Percentiles rank a stretch among this genome's conserved stretches.
phyloP scores from a whole-genome alignment of 192 early-diverging fungal genomes.

The Geosiphon pyriformis region DNA sequence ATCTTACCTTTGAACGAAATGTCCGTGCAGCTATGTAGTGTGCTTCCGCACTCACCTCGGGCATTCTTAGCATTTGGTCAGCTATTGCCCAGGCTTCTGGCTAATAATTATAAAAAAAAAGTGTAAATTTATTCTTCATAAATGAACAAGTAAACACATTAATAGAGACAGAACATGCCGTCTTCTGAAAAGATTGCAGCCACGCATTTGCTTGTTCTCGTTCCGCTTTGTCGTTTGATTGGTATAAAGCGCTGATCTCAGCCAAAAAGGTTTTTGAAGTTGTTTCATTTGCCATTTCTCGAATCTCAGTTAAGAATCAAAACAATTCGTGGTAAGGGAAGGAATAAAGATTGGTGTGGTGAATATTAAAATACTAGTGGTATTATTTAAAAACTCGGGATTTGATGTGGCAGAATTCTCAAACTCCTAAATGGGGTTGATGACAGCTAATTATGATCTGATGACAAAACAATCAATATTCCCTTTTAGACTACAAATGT shows the following conservation, averaged over 20 bases:
- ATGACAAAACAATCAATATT: background rate
- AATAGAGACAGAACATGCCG: conserved; percentile 60
- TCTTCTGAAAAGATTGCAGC: conserved; percentile 83
- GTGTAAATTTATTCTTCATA: conserved; percentile 6
- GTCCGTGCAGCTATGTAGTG: conserved; percentile 87
- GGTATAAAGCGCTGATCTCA: conserved; percentile 38
- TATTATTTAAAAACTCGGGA: no score
- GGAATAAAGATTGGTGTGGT: background rate
- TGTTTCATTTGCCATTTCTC: conserved; percentile 1
- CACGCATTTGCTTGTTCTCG: conserved; percentile 62
- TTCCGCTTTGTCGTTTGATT: conserved; percentile 26
- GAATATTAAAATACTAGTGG: background rate
- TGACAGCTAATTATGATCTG: background rate
- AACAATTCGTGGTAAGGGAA: background rate
- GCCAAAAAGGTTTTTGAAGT: conserved; percentile 15
- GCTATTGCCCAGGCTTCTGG: conserved; percentile 73
- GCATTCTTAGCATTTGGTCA: conserved; percentile 62
- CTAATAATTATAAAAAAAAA: conserved; percentile 35
- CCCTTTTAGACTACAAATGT: background rate
- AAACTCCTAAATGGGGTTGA: background rate
- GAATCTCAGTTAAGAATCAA: background rate
- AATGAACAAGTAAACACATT: background rate
- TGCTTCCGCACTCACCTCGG: conserved; percentile 33
- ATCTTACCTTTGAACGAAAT: conserved; percentile 71
- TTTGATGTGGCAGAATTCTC: no score